Base-by-base conservation (phyloP, 2,329 filamentous ascomycete genomes). In the Cercospora berteroae region DNA sequence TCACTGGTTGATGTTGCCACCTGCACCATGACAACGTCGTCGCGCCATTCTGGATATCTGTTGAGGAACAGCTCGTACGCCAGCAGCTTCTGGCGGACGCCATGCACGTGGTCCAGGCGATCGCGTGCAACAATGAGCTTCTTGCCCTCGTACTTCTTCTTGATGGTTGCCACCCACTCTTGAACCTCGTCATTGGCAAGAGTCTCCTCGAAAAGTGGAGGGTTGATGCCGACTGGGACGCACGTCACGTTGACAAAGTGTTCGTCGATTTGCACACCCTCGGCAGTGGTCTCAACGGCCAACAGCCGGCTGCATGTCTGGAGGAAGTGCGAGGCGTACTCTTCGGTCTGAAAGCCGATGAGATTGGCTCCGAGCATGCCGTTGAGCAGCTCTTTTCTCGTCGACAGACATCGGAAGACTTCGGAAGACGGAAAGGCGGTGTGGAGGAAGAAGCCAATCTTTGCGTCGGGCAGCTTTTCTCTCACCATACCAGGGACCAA, bases 401-500 rank as follows among this genome's bases (percentile, higher is more conserved):
- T 89, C 2, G 94, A 92, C 23, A 98, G 82, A 78, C 94, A 98
- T 58, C 94, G 88, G 81, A 98, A 98, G 1, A 98, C 93, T 76
- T 98, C 94, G 0, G 94, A 97, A 0, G 94, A 97, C 0, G 94
- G 94, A 79, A 98, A 98, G 0, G 94, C 93, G 29, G 94, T 93
- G 77, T 98, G 94, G 16, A 98, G 82, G 81, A 97, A 98, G 82
- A 98, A 95, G 10, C 94, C 94, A 74, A 98, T 97, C 81, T 96
- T 91, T 16, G 94, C 94, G 71, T 97, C 93, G 0, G 94, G 94
- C 9, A 95, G 84, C 83, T 94, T 91, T 81, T 96, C 89, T 29
- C 94, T 91, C 56, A 98, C 84, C 92, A 98, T 96, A 57, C 84
- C 86, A 3, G 94, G 94, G 1, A 98, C 92, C 5, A 98, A 85